These are phyloP conservation scores for Phalaenopsis aphrodite DNA, from an alignment of 106 monocot genomes.

Conservation along the genomic window DNA sequence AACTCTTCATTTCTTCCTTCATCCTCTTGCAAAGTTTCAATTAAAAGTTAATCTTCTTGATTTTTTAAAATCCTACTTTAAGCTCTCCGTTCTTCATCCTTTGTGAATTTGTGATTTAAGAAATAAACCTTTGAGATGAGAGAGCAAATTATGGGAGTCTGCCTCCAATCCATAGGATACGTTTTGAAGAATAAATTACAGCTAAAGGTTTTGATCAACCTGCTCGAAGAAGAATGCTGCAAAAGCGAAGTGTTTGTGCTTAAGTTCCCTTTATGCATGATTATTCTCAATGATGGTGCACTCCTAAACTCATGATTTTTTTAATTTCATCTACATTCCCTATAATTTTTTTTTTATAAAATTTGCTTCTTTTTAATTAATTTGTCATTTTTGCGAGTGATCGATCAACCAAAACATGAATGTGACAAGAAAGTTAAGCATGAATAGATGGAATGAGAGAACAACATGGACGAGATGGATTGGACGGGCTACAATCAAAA, in stretches of 20 bases:
- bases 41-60: no score
- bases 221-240: conserved; percentile 6
- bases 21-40: no score
- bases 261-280: conserved; percentile 19
- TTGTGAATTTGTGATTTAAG: no score
- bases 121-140: no score
- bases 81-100: no score
- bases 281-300: conserved; percentile 8
- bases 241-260: conserved; percentile 19
- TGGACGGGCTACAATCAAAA: conserved; percentile 94
- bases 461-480: conserved; percentile 36
- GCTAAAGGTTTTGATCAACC: neutral
- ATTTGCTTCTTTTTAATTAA: neutral
- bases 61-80: no score
- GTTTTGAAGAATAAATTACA: conserved; percentile 11
- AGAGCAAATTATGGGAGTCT: no score
- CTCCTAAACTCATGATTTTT: no score
- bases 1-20: no score
- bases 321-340: no score
- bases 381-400: conserved; percentile 41
- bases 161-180: no score
- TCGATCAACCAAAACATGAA: conserved; percentile 45
- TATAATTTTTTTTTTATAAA: neutral
- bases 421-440: no score
- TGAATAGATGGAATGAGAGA: conserved; percentile 26